A percentile compares a stretch with the other conserved stretches of the same genome.
Evolutionary conservation across 2,329 filamentous ascomycete species (phyloP).

Genomic region (Monosporascus sp.): DNA sequence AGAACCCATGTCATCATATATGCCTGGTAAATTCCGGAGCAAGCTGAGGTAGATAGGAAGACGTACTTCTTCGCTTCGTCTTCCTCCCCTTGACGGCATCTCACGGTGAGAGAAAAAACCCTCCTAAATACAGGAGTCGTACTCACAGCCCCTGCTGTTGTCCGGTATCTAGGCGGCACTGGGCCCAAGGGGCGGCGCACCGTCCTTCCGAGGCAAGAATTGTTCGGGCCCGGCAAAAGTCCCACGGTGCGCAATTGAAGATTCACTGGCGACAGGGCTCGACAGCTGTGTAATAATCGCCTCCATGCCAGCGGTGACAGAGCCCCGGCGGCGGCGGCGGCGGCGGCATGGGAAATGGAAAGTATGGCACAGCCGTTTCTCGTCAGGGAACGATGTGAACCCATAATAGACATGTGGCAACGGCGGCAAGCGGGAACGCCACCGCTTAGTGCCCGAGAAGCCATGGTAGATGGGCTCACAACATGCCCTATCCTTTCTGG

Average conservation of each 20-base stretch:
- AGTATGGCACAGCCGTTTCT: too few species aligned
- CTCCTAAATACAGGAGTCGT: not conserved
- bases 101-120: not conserved
- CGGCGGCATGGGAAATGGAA: too few species aligned
- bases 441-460: conserved; percentile 12
- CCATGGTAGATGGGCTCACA: conserved; percentile 7
- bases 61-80: not conserved
- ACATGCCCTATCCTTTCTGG: not conserved
- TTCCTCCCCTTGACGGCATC: not conserved
- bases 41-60: not conserved
- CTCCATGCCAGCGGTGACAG: too few species aligned
- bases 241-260: too few species aligned
- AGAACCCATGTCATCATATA: not conserved
- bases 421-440: conserved; percentile 11
- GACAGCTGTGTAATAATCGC: too few species aligned
- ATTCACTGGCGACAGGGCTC: too few species aligned
- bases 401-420: not conserved
- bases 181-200: not conserved
- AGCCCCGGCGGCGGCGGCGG: too few species aligned
- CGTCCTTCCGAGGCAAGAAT: not conserved
- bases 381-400: too few species aligned
- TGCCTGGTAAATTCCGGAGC: not conserved
- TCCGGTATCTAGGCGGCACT: not conserved
- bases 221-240: too few species aligned
- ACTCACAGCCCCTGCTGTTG: not conserved